phyloP scores from a whole-genome alignment of 2,329 filamentous ascomycete genomes.

The Aspergillus phoenicis region DNA sequence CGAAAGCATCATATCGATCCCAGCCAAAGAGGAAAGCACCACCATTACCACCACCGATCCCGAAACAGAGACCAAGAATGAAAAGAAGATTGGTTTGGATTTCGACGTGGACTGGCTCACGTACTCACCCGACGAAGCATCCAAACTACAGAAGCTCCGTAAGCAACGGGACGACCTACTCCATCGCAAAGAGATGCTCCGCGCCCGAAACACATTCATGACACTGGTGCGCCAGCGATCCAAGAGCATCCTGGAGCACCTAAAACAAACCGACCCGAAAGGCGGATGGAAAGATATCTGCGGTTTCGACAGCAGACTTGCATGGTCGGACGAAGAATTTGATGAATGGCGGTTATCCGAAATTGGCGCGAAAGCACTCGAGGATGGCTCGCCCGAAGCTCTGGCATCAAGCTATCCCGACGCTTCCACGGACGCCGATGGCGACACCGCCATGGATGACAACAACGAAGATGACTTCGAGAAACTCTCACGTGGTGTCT shows the following conservation, averaged over 20 bases:
- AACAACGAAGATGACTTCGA: slow-evolving; percentile 32
- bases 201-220: slow-evolving; percentile 46
- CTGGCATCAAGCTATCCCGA: slow-evolving; percentile 31
- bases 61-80: slow-evolving; percentile 19
- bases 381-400: slow-evolving; percentile 40
- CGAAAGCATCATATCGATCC: slow-evolving; percentile 39
- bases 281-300: slow-evolving; percentile 52
- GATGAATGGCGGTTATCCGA: slow-evolving; percentile 48
- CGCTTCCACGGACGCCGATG: slow-evolving; percentile 30
- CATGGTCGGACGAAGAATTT: slow-evolving; percentile 54
- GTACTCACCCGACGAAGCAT: slow-evolving; percentile 43
- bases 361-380: slow-evolving; percentile 42
- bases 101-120: slow-evolving; percentile 31
- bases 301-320: slow-evolving; percentile 50
- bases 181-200: slow-evolving; percentile 44
- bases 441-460: slow-evolving; percentile 41
- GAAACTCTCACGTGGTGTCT: slow-evolving; percentile 45
- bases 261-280: slow-evolving; percentile 50
- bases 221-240: slow-evolving; percentile 45
- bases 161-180: slow-evolving; percentile 37
- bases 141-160: slow-evolving; percentile 42
- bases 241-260: slow-evolving; percentile 45
- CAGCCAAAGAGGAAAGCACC: slow-evolving; percentile 25
- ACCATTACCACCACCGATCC: slow-evolving; percentile 5
- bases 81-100: slow-evolving; percentile 35